Percentiles rank a stretch among this genome's conserved stretches.
phyloP scores from a whole-genome alignment of 768 basidiomycete genomes.

The Termitomyces sp. region DNA sequence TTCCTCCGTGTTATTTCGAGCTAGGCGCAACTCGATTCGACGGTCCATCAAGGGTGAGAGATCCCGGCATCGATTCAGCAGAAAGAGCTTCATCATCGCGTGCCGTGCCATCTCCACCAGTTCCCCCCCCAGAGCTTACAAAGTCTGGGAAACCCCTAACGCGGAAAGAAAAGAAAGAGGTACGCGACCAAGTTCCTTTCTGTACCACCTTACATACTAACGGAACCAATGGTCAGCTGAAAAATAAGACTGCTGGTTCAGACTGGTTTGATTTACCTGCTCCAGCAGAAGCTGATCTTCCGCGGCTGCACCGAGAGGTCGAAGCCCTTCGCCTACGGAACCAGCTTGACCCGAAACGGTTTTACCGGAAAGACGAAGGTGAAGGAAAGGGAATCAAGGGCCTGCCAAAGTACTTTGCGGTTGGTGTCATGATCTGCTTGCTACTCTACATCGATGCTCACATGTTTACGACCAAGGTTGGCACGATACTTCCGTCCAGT shows the following conservation, averaged over 20 bases:
- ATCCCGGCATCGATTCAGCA: conserved; percentile 55
- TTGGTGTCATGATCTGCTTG: conserved; percentile 29
- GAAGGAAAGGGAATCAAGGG: conserved; percentile 83
- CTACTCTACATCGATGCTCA: conserved; percentile 3
- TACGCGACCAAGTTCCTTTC: conserved; percentile 22
- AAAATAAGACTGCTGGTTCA: conserved; percentile 67
- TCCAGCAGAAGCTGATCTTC: conserved; percentile 74
- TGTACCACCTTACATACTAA: not conserved
- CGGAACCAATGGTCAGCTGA: conserved; percentile 41
- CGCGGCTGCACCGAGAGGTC: conserved; percentile 76
- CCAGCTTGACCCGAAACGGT: conserved; percentile 88
- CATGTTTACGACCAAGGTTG: conserved; percentile 47
- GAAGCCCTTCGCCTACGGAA: conserved; percentile 84
- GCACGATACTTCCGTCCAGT: conserved; percentile 64
- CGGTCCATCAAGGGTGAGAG: conserved; percentile 44
- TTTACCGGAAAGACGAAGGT: conserved; percentile 83
- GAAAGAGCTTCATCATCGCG: conserved; percentile 46
- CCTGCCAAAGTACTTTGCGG: conserved; percentile 87
- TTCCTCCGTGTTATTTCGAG: conserved; percentile 63
- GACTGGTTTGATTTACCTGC: conserved; percentile 89
- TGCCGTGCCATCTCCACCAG: conserved; percentile 53
- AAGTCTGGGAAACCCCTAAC: conserved; percentile 65
- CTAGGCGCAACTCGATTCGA: conserved; percentile 38
- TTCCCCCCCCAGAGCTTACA: conserved; percentile 54
- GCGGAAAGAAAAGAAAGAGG: conserved; percentile 68